These are phyloP conservation scores for Hibiscus syriacus DNA, from an alignment of 345 rosid species.

Conservation along the genomic window DNA sequence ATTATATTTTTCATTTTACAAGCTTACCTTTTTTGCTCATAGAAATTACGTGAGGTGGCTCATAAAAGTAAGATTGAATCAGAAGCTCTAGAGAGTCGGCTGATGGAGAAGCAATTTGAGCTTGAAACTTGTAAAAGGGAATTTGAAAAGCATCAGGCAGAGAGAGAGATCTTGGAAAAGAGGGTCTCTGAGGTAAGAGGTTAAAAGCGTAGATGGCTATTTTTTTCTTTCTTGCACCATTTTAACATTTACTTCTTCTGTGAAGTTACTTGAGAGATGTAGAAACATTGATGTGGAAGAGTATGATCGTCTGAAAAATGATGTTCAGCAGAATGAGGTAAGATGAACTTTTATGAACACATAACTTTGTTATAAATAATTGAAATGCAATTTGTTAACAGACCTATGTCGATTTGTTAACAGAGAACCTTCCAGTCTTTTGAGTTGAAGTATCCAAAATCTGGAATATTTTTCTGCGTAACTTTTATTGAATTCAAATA, in stretches of 20 bases:
- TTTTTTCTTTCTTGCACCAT: conserved; percentile 6
- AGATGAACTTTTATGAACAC: conserved; percentile 3
- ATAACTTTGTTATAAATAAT: not conserved
- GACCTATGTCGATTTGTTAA: not conserved
- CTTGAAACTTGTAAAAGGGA: conserved; percentile 61
- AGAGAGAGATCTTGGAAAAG: conserved; percentile 56
- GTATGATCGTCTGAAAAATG: conserved; percentile 64
- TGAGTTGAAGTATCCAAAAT: not conserved
- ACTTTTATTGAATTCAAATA: not conserved
- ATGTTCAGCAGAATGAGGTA: conserved; percentile 56
- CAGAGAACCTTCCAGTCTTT: not conserved
- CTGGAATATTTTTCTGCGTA: not conserved
- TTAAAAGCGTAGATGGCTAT: conserved; percentile 5
- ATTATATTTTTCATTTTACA: not conserved
- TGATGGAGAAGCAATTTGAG: conserved; percentile 62
- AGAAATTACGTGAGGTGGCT: conserved; percentile 76
- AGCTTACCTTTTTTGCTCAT: conserved; percentile 12
- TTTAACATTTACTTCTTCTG: conserved; percentile 17
- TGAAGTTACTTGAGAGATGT: conserved; percentile 62
- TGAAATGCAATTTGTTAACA: not conserved
- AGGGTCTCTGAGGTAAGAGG: conserved; percentile 61
- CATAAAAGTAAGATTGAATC: conserved; percentile 48
- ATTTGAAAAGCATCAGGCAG: conserved; percentile 51
- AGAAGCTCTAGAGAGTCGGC: conserved; percentile 38
- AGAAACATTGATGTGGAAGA: conserved; percentile 67